Evolutionary conservation across 805 yeast species (phyloP).

Genomic region (Cephaloascus fragrans): DNA sequence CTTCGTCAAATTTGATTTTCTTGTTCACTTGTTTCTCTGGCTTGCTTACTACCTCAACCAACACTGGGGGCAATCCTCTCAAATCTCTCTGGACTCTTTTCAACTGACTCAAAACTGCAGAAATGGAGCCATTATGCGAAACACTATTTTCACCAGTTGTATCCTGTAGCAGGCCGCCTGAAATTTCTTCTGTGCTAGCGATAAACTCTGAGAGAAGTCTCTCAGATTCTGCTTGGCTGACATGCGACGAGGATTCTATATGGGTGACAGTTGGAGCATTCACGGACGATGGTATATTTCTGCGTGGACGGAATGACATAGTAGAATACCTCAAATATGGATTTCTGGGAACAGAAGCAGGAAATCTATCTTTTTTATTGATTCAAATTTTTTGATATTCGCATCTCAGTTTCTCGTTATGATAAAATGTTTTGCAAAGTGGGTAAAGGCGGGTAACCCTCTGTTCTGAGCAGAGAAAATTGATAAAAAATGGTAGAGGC

Average conservation of each 20-base stretch:
- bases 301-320: constrained; percentile 28
- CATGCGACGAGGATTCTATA: constrained; percentile 14
- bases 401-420: constrained; percentile 6
- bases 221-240: constrained; percentile 35
- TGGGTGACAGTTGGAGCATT: constrained; percentile 36
- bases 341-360: constrained; percentile 6
- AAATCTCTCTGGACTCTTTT: constrained; percentile 68
- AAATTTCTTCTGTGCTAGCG: no score
- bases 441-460: constrained; percentile 1
- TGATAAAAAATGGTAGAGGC: no score
- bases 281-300: constrained; percentile 31
- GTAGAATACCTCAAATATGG: constrained; percentile 3
- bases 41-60: constrained; percentile 14
- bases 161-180: no score
- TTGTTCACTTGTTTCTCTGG: no score
- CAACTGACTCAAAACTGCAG: constrained; percentile 49
- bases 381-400: not conserved
- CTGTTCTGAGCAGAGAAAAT: constrained; percentile 6
- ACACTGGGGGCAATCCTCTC: constrained; percentile 67
- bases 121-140: no score
- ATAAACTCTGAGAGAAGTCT: constrained; percentile 32
- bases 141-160: no score
- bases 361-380: constrained; percentile 3
- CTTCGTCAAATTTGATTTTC: no score
- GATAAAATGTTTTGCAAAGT: not conserved